phyloP scores from a whole-genome alignment of 148 eudicot genomes.

The Camellia granthamiana region DNA sequence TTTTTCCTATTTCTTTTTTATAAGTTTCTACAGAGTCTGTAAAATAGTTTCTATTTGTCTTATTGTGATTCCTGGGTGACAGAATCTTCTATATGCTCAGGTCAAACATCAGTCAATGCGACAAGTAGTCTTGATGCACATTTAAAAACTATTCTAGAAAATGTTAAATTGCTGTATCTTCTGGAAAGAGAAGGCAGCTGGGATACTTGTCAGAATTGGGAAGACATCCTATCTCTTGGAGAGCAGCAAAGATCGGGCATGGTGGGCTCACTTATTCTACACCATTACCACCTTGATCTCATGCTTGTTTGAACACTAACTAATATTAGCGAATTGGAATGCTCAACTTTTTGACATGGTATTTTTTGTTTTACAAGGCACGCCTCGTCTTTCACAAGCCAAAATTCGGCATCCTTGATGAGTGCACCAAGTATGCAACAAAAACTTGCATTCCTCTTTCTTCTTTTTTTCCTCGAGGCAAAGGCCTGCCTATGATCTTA shows the following conservation, averaged over 20 bases:
- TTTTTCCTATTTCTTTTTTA: background rate
- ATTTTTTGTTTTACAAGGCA: slow-evolving; percentile 51
- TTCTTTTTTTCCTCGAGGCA: background rate
- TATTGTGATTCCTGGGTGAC: background rate
- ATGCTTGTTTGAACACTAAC: background rate
- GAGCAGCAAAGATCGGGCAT: slow-evolving; percentile 95
- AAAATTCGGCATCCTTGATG: slow-evolving; percentile 86
- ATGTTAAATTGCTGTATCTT: slow-evolving; percentile 74
- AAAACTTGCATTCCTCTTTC: background rate
- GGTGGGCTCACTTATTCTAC: slow-evolving; percentile 43
- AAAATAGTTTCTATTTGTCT: background rate
- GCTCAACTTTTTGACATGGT: slow-evolving; percentile 10
- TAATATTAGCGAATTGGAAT: slow-evolving; percentile 1
- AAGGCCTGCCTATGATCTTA: too few relatives aligned
- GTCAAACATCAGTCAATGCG: slow-evolving; percentile 32
- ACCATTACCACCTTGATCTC: background rate
- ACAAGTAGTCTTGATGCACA: slow-evolving; percentile 50
- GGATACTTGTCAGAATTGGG: slow-evolving; percentile 81
- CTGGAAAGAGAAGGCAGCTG: slow-evolving; percentile 92
- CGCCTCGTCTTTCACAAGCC: slow-evolving; percentile 99
- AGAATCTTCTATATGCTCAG: slow-evolving; percentile 26
- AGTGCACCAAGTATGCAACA: slow-evolving; percentile 84
- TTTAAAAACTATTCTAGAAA: slow-evolving; percentile 62
- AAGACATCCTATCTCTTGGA: slow-evolving; percentile 90
- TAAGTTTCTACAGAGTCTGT: too few relatives aligned